These are phyloP conservation scores for Myxozyma neotropica DNA, from an alignment of 805 yeast genomes.

Conservation along the genomic window DNA sequence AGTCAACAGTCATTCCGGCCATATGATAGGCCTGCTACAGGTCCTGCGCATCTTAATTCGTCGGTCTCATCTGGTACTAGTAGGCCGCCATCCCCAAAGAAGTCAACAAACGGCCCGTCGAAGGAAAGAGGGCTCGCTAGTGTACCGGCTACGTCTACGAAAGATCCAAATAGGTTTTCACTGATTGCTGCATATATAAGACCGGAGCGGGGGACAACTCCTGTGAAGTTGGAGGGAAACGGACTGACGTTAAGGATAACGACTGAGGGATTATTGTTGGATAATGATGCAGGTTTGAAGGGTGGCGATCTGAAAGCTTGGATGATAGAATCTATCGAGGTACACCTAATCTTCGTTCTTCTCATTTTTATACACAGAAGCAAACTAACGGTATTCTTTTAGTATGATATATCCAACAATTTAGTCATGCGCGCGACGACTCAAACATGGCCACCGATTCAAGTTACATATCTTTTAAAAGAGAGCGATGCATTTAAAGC, in stretches of 20 bases:
- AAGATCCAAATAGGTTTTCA: slow-evolving; percentile 25
- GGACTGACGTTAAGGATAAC: slow-evolving; percentile 19
- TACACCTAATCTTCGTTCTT: background rate
- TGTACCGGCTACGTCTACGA: slow-evolving; percentile 2
- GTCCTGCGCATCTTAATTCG: background rate
- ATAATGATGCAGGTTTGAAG: slow-evolving; percentile 18
- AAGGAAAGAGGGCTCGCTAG: slow-evolving; percentile 2
- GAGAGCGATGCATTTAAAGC: slow-evolving; percentile 25
- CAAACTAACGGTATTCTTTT: background rate
- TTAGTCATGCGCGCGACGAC: slow-evolving; percentile 27
- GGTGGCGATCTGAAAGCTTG: slow-evolving; percentile 29
- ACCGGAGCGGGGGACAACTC: slow-evolving; percentile 4
- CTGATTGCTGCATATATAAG: slow-evolving; percentile 26
- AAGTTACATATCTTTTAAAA: slow-evolving; percentile 22
- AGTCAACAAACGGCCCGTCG: background rate
- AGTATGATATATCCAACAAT: slow-evolving; percentile 21
- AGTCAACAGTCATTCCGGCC: slow-evolving; percentile 9
- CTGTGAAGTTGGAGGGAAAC: slow-evolving; percentile 15
- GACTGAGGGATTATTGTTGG: slow-evolving; percentile 20
- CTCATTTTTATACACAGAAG: too few relatives aligned
- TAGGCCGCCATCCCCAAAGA: background rate
- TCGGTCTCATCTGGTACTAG: background rate
- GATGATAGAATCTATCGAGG: slow-evolving; percentile 29
- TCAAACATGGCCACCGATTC: slow-evolving; percentile 24
- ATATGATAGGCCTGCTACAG: background rate